phyloP scores from a whole-genome alignment of 805 yeast species.

The Candida rishiriensis region DNA sequence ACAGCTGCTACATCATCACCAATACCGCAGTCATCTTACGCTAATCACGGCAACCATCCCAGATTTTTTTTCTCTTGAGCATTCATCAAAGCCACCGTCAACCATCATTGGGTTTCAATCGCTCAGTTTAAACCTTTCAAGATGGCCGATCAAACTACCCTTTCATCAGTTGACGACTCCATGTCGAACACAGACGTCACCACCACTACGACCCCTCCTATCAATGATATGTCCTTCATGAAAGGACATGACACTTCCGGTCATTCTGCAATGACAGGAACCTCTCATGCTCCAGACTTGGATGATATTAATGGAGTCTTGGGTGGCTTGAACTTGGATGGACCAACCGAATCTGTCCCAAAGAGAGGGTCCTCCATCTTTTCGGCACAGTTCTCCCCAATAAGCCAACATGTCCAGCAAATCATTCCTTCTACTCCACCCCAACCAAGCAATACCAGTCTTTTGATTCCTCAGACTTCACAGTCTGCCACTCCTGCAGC shows the following conservation, averaged over 20 bases:
- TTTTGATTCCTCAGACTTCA: slow-evolving; percentile 12
- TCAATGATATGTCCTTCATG: slow-evolving; percentile 21
- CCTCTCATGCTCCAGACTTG: slow-evolving; percentile 18
- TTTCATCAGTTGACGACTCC: slow-evolving; percentile 30
- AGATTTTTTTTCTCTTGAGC: too few species aligned
- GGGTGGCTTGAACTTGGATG: slow-evolving; percentile 41
- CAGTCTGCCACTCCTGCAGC: slow-evolving; percentile 3
- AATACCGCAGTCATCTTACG: too few species aligned
- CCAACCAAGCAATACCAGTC: slow-evolving; percentile 18
- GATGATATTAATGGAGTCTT: slow-evolving; percentile 46
- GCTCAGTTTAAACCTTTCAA: neutral
- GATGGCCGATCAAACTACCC: slow-evolving; percentile 33
- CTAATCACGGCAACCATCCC: too few species aligned
- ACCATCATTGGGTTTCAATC: neutral
- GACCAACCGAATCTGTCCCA: slow-evolving; percentile 11
- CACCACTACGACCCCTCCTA: slow-evolving; percentile 30
- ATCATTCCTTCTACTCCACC: slow-evolving; percentile 26
- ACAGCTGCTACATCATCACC: too few species aligned
- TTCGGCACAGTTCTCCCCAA: slow-evolving; percentile 23
- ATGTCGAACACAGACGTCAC: slow-evolving; percentile 22
- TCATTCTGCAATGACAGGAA: slow-evolving; percentile 2
- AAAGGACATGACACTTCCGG: slow-evolving; percentile 3
- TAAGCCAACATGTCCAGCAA: slow-evolving; percentile 13
- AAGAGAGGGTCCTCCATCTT: slow-evolving; percentile 15
- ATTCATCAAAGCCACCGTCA: neutral